These are phyloP conservation scores for Talaromyces sp. DNA, from an alignment of 2,329 filamentous ascomycete genomes.

Conservation along the genomic window DNA sequence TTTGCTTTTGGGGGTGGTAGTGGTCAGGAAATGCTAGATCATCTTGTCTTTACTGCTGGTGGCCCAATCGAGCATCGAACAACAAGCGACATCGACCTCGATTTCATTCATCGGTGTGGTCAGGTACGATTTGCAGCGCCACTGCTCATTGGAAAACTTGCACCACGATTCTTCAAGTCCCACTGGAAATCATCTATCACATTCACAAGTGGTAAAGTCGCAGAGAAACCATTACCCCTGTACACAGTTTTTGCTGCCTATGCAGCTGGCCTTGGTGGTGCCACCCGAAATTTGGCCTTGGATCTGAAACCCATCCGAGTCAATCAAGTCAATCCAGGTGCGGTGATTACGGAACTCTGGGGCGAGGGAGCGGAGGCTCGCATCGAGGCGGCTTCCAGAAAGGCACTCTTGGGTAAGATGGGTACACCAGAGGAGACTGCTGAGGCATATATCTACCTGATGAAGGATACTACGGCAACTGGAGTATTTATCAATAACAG, in stretches of 20 bases:
- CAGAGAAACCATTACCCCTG: constrained; percentile 37
- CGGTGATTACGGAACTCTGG: constrained; percentile 49
- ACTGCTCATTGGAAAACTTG: constrained; percentile 52
- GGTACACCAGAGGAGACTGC: constrained; percentile 42
- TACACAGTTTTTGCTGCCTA: constrained; percentile 31
- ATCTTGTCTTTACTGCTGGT: constrained; percentile 58
- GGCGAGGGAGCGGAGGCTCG: constrained; percentile 24
- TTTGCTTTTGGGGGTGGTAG: constrained; percentile 18
- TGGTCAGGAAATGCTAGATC: constrained; percentile 42
- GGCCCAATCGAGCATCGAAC: constrained; percentile 39
- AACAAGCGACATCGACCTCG: constrained; percentile 25
- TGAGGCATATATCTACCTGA: constrained; percentile 48
- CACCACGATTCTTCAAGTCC: constrained; percentile 43
- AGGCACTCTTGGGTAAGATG: constrained; percentile 31
- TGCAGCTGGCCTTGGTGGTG: constrained; percentile 38
- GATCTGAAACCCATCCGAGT: constrained; percentile 63
- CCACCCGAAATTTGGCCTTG: constrained; percentile 57
- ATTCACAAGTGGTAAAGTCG: constrained; percentile 53
- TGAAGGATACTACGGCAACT: constrained; percentile 32
- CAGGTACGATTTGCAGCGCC: constrained; percentile 36
- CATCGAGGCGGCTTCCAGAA: constrained; percentile 20
- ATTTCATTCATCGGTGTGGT: constrained; percentile 22
- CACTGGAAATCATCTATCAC: constrained; percentile 50
- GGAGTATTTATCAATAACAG: constrained; percentile 45
- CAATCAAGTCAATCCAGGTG: constrained; percentile 59